Evolutionary conservation across 176 grass and related monocot genomes (phyloP), one percentile per base, ranked within the genome.

Genomic region (Oryza officinalis): DNA sequence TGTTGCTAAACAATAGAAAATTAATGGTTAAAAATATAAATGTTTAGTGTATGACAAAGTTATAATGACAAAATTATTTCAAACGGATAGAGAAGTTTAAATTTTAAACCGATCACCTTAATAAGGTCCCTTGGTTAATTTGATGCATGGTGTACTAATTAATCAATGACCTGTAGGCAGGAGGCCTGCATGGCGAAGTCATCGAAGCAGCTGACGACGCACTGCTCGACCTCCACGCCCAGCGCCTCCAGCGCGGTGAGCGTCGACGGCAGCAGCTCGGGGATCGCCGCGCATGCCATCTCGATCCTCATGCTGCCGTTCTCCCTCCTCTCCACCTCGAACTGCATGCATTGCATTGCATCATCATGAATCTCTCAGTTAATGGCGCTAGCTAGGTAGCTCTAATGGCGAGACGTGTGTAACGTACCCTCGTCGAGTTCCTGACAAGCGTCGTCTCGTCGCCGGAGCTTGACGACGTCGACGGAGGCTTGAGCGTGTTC

Each of bases 201-300:
- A 85, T 78, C 82, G 88, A 93, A 93, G 88, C 88, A 93, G 82
- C 91, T 93, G 27, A 86, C 85, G 6, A 90, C 91, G 89, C 91
- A 93, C 78, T 90, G 91, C 69, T 91, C 79, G 25, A 94, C 91
- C 73, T 88, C 85, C 67, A 90, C 46, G 1, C 88, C 88, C 45
- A 90, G 72, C 63, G 28, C 76, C 74, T 90, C 91, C 30, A 93
- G 67, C 52, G 81, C 72, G 67, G 27, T 88, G 9, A 93, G 72
- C 65, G 81, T 88, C 18, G 88, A 93, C 46, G 90, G 37, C 23
- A 93, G 75, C 69, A 85, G 68, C n/a, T 72, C 85, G 2, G 91
- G 91, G 79, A 88, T 93, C 15, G 85, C 65, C 37, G 85, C 57
- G 32, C 85, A 93, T 69, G 82, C 86, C 72, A 94, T 83, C 86